phyloP scores from a whole-genome alignment of 768 basidiomycete species.

The Mycena crocata region DNA sequence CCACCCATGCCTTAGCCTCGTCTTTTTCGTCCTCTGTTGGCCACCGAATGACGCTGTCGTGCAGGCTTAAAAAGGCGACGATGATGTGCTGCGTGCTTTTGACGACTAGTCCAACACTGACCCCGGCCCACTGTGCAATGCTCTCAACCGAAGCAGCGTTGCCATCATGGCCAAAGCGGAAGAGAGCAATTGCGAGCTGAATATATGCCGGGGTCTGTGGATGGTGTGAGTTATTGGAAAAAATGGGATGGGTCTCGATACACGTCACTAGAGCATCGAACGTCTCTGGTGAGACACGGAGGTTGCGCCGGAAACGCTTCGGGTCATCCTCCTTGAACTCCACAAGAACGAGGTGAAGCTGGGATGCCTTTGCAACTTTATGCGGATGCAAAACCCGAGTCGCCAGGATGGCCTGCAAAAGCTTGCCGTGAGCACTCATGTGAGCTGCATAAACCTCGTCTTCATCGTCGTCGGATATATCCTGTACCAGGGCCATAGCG shows the following conservation, averaged over 20 bases:
- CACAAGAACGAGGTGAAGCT: conserved; percentile 38
- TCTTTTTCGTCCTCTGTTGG: conserved; percentile 36
- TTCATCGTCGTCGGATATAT: conserved; percentile 8
- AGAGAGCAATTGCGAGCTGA: conserved; percentile 46
- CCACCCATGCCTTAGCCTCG: conserved; percentile 38
- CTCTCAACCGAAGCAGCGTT: conserved; percentile 40
- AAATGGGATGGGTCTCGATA: conserved; percentile 42
- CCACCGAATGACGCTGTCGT: conserved; percentile 34
- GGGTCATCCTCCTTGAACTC: conserved; percentile 35
- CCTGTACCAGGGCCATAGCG: background rate
- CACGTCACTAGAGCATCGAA: conserved; percentile 36
- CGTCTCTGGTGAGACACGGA: conserved; percentile 17
- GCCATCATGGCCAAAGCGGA: conserved; percentile 41
- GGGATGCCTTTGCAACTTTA: conserved; percentile 33
- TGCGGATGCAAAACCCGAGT: conserved; percentile 29
- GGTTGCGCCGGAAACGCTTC: conserved; percentile 1
- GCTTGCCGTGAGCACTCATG: conserved; percentile 11
- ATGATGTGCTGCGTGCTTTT: conserved; percentile 35
- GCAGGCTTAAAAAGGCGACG: conserved; percentile 34
- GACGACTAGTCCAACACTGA: conserved; percentile 35
- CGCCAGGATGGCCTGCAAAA: conserved; percentile 23
- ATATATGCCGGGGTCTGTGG: conserved; percentile 40
- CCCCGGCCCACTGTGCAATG: conserved; percentile 42
- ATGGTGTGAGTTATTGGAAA: conserved; percentile 36
- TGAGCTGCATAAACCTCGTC: conserved; percentile 10